Percentiles rank a stretch among this genome's conserved stretches.
Conservation (phyloP, 2,329 filamentous ascomycete species). For the Beauveria asiatica region DNA sequence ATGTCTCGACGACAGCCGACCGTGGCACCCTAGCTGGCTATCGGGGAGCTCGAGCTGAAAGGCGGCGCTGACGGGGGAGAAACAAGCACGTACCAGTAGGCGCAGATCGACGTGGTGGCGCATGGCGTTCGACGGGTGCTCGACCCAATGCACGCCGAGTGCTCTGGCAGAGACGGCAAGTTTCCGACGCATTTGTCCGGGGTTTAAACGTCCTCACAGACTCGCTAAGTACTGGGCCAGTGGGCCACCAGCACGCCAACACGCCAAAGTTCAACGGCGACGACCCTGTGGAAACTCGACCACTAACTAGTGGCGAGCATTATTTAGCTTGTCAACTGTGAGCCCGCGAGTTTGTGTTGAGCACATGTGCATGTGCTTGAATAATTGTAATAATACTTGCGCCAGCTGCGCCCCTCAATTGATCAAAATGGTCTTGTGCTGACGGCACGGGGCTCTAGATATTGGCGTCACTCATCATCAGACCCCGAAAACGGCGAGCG, state of each 20-base stretch:
- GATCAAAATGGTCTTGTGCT: background rate
- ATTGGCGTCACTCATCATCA: background rate
- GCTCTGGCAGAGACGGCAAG: conserved; percentile 3
- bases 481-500: background rate
- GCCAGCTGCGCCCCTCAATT: background rate
- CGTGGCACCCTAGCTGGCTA: conserved; percentile 8
- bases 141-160: conserved; percentile 1
- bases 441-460: background rate
- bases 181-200: conserved; percentile 8
- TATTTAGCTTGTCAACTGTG: background rate
- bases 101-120: conserved; percentile 9
- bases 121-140: conserved; percentile 6
- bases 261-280: conserved; percentile 2
- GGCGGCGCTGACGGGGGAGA: conserved; percentile 2
- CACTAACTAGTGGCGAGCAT: background rate
- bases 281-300: conserved; percentile 4
- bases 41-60: conserved; percentile 4
- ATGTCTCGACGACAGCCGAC: conserved; percentile 10
- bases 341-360: background rate
- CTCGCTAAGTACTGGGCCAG: too few species aligned
- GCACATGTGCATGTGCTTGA: background rate
- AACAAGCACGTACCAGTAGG: background rate
- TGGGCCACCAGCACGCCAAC: background rate
- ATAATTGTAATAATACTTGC: background rate
- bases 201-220: background rate